Conservation (phyloP, 2,329 filamentous ascomycete genomes). For the Paraconiothyrium brasiliense region DNA sequence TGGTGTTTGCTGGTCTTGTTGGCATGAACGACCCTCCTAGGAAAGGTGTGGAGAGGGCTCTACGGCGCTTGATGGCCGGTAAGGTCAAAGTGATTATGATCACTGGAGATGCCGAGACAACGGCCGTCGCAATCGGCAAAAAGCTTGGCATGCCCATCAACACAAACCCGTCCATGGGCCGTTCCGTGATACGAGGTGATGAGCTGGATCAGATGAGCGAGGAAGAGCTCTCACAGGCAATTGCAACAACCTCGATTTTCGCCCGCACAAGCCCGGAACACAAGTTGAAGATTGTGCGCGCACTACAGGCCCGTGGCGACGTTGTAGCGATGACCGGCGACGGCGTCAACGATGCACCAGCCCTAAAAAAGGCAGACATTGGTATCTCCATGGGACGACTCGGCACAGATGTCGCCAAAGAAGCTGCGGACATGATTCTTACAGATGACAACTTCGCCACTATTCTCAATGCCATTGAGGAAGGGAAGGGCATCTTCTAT, state of each 20-base stretch:
- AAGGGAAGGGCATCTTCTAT: slow-evolving; percentile 99
- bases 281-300: slow-evolving; percentile 95
- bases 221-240: slow-evolving; percentile 81
- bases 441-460: slow-evolving; percentile 91
- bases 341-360: slow-evolving; percentile 96
- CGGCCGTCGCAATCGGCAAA: slow-evolving; percentile 90
- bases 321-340: slow-evolving; percentile 99
- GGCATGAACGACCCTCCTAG: slow-evolving; percentile 98
- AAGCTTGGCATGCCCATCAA: slow-evolving; percentile 92
- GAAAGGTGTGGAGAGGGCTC: slow-evolving; percentile 87
- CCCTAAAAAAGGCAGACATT: slow-evolving; percentile 96
- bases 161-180: slow-evolving; percentile 67
- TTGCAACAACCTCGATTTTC: slow-evolving; percentile 91
- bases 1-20: slow-evolving; percentile 90
- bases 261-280: slow-evolving; percentile 96
- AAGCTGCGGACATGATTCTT: slow-evolving; percentile 91
- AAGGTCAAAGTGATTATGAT: slow-evolving; percentile 99
- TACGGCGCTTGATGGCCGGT: slow-evolving; percentile 88
- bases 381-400: slow-evolving; percentile 96
- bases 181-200: slow-evolving; percentile 82
- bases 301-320: slow-evolving; percentile 89
- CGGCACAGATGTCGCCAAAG: slow-evolving; percentile 97
- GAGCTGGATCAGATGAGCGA: slow-evolving; percentile 94
- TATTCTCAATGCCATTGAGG: slow-evolving; percentile 94
- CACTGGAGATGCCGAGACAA: slow-evolving; percentile 94